A percentile compares a stretch with the other conserved stretches of the same genome.
phyloP scores from a whole-genome alignment of 768 basidiomycete species.

The Leccinum boreale region DNA sequence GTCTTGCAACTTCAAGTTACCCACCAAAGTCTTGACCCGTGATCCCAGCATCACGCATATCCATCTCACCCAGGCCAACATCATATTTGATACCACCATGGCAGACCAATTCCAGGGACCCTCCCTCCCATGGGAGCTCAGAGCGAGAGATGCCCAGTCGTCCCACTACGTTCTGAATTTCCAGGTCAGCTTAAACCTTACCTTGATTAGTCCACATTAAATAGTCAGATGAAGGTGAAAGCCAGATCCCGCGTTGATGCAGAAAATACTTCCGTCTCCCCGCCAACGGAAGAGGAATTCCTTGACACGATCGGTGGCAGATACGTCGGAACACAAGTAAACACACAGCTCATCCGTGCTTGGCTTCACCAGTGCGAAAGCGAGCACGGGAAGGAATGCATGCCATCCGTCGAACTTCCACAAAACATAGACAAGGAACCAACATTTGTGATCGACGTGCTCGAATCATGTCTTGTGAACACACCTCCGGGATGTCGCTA shows the following conservation, averaged over 20 bases:
- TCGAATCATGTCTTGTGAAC: conserved; percentile 13
- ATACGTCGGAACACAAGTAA: conserved; percentile 1
- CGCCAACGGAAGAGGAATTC: background rate
- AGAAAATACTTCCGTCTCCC: background rate
- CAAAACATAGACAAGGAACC: background rate
- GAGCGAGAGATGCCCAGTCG: background rate
- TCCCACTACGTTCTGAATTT: conserved; percentile 3
- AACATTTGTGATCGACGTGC: conserved; percentile 15
- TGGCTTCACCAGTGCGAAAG: conserved; percentile 18
- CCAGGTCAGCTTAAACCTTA: conserved; percentile 3
- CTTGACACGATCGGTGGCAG: conserved; percentile 11
- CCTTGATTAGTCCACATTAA: background rate
- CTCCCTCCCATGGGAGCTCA: conserved; percentile 10
- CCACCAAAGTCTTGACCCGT: background rate
- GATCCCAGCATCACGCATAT: conserved; percentile 9
- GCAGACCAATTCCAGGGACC: background rate
- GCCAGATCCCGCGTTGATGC: background rate
- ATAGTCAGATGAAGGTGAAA: conserved; percentile 1
- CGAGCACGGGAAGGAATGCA: conserved; percentile 8
- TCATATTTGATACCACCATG: conserved; percentile 1
- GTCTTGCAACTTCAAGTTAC: conserved; percentile 11
- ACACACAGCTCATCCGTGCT: conserved; percentile 7
- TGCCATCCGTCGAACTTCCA: background rate
- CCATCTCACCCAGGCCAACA: conserved; percentile 10
- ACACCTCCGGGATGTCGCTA: conserved; percentile 20